Base-by-base conservation (phyloP, 2,329 filamentous ascomycete genomes). In the Chaetomiaceae sp. region DNA sequence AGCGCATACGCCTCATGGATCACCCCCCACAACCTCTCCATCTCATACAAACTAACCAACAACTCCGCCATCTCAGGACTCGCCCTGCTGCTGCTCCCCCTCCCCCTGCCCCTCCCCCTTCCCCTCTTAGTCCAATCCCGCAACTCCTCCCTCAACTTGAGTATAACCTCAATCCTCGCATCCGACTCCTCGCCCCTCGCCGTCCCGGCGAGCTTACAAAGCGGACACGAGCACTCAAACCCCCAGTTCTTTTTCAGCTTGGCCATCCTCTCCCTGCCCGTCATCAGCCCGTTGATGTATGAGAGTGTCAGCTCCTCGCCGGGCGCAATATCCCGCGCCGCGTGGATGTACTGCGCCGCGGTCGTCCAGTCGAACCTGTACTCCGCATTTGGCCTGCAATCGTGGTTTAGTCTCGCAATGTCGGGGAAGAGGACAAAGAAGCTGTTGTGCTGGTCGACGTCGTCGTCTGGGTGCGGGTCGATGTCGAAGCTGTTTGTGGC, bases 261-360 rank as follows among this genome's bases (percentile, higher is more conserved):
- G 8, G 54, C 37, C n/a, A 64, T 54, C 4, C 73, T 69, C 12
- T 59, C 51, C 4, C 56, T 56, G n/a, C 65, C 64, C n/a, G 59
- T 14, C 61, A 65, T 61, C 20, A 69, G 50, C 17, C 68, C 64
- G 60, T 70, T 69, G 60, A 75, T 70, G 61, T 75, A 76, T 0
- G 71, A 71, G 49, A 75, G 61, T 15, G 71, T 73, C 47, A 75
- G 66, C 61, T 75, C 73, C 55, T 74, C 72, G 27, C 73, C 73
- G 0, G 71, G 66, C 3, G 52, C 39, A 55, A 75, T 75, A 51
- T 69, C 67, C 1, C 72, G 67, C 11, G 69, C 62, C 31, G 71
- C 74, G 45, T 70, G 66, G 34, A 72, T 64, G 53, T 69, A 65
- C 52, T 75, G 72, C 3, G 69, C 67, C 34, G 75, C 64, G 1